Evolutionary conservation across 2,329 filamentous ascomycete genomes (phyloP).

Genomic region (Fusarium anthophilum): DNA sequence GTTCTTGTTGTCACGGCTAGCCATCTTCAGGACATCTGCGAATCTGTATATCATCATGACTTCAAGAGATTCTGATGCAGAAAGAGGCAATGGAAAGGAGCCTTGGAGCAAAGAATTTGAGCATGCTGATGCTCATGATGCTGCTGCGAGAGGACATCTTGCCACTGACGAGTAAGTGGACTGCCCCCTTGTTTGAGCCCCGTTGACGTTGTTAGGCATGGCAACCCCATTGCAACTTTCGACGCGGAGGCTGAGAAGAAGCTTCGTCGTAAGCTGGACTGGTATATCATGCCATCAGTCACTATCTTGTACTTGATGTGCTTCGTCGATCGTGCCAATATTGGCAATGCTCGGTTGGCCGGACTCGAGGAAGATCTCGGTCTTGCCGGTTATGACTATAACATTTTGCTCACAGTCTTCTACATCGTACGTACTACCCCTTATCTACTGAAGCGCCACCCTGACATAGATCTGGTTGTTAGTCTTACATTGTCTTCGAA

Average conservation of each 20-base stretch:
- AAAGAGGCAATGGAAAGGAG: neutral
- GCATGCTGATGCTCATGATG: conserved; percentile 1
- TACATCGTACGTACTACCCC: neutral
- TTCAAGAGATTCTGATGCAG: neutral
- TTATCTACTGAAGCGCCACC: neutral
- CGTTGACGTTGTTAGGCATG: neutral
- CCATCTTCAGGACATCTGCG: neutral
- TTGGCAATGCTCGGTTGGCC: conserved; percentile 68
- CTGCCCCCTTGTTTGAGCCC: accelerated
- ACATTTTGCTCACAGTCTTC: conserved; percentile 3
- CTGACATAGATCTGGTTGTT: neutral
- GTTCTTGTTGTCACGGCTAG: neutral
- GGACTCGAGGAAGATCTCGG: conserved; percentile 63
- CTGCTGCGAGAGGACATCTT: conserved; percentile 8
- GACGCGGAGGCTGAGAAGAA: conserved; percentile 2
- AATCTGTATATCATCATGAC: neutral
- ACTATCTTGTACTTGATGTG: conserved; percentile 55
- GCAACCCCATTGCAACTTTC: conserved; percentile 8
- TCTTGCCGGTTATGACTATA: conserved; percentile 58
- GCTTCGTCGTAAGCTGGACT: conserved; percentile 10
- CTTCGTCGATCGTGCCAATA: conserved; percentile 78
- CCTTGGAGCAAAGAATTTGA: neutral
- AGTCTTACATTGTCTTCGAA: conserved; percentile 68
- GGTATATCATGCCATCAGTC: conserved; percentile 20
- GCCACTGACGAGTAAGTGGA: conserved; percentile 11